These are phyloP conservation scores for Picea sitchensis DNA, from an alignment of 75 land plant species.

Conservation along the genomic window DNA sequence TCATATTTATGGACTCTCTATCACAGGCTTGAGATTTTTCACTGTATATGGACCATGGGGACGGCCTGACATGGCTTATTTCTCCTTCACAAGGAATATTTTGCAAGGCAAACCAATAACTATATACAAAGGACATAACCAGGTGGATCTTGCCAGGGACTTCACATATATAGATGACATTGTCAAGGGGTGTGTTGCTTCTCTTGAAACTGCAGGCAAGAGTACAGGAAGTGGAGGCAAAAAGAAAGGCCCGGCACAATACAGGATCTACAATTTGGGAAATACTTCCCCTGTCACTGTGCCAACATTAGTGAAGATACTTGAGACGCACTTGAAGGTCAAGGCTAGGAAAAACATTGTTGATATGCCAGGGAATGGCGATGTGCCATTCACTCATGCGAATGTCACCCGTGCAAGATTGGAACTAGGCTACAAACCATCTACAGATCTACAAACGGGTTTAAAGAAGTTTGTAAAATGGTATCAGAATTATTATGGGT, in stretches of 20 bases:
- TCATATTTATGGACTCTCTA: conserved; percentile 81
- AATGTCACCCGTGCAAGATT: conserved; percentile 58
- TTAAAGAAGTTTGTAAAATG: conserved; percentile 79
- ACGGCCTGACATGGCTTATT: conserved; percentile 91
- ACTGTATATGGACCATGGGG: conserved; percentile 97
- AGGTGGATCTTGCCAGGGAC: conserved; percentile 67
- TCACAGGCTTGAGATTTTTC: conserved; percentile 82
- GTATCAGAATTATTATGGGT: conserved; percentile 62
- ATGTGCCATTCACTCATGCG: conserved; percentile 83
- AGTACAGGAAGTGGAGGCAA: conserved; percentile 86
- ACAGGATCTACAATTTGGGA: conserved; percentile 71
- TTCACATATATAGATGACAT: conserved; percentile 89
- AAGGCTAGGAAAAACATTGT: conserved; percentile 62
- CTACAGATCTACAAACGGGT: conserved; percentile 64
- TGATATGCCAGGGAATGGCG: conserved; percentile 84
- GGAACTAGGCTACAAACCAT: conserved; percentile 74
- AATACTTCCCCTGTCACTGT: conserved; percentile 81
- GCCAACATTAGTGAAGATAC: conserved; percentile 47
- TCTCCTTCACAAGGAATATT: conserved; percentile 76
- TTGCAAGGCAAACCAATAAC: conserved; percentile 60
- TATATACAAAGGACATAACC: conserved; percentile 52
- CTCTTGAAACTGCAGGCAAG: conserved; percentile 73
- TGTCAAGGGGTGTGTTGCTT: conserved; percentile 70
- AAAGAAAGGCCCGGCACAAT: conserved; percentile 65
- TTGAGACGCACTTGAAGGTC: conserved; percentile 72